A percentile compares a stretch with the other conserved stretches of the same genome.
Evolutionary conservation across 2,329 filamentous ascomycete genomes (phyloP).

Genomic region (Myriosclerotinia duriaeana): DNA sequence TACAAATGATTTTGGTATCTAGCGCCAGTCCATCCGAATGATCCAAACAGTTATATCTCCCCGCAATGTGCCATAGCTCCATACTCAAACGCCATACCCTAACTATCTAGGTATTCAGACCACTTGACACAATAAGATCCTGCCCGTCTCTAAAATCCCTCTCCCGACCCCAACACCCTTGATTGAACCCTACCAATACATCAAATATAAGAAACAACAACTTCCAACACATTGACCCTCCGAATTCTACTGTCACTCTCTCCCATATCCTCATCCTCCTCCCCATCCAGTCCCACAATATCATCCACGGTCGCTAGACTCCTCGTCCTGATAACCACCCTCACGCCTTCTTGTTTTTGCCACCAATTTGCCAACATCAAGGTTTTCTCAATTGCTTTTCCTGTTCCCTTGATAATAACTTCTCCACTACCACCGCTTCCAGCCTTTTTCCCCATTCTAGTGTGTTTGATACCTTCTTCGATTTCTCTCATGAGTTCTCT

Average conservation of each 20-base stretch:
- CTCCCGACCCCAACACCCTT: neutral
- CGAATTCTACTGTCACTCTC: constrained; percentile 34
- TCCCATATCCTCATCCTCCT: constrained; percentile 27
- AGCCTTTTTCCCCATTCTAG: constrained; percentile 26
- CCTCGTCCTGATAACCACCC: constrained; percentile 37
- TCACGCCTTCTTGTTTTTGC: constrained; percentile 34
- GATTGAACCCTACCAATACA: neutral
- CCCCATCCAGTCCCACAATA: constrained; percentile 32
- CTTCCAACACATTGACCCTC: constrained; percentile 38
- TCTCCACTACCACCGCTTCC: constrained; percentile 29
- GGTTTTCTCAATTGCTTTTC: constrained; percentile 39
- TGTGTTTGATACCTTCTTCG: constrained; percentile 27
- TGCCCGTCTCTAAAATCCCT: neutral
- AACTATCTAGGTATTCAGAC: neutral
- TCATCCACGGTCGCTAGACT: constrained; percentile 42
- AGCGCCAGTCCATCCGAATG: neutral
- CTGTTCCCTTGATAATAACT: constrained; percentile 39
- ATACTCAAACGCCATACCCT: neutral
- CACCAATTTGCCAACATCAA: constrained; percentile 37
- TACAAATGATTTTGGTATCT: neutral
- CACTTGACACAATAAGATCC: neutral
- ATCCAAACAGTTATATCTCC: neutral
- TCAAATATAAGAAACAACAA: constrained; percentile 30
- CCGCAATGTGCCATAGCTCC: neutral
- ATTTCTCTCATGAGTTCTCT: constrained; percentile 28